Evolutionary conservation across 2,329 filamentous ascomycete genomes (phyloP).

Genomic region (Calonectria multiphialidica): DNA sequence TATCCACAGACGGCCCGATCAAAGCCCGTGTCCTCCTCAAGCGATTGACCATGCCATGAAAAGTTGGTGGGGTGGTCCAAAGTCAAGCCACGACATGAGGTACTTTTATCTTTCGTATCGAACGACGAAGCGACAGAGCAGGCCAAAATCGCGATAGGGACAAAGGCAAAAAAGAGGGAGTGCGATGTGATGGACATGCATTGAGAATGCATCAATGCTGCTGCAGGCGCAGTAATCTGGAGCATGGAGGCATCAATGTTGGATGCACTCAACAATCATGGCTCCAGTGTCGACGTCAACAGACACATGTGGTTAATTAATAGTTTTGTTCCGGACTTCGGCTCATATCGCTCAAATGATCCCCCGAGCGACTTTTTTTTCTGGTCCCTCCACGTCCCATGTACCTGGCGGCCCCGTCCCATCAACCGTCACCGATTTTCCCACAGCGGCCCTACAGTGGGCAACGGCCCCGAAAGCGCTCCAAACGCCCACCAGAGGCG

Average conservation of each 20-base stretch:
- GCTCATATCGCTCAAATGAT: conserved; percentile 31
- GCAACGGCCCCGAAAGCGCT: neutral
- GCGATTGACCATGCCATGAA: conserved; percentile 12
- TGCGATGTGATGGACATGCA: neutral
- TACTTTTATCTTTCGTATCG: conserved; percentile 22
- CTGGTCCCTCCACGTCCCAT: conserved; percentile 6
- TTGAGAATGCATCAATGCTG: neutral
- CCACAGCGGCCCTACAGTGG: conserved; percentile 13
- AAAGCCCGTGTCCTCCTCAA: conserved; percentile 4
- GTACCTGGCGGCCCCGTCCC: conserved; percentile 14
- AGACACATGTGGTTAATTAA: conserved; percentile 20
- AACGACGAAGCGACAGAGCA: neutral
- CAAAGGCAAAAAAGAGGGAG: neutral
- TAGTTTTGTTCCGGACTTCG: conserved; percentile 22
- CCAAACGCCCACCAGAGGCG: neutral
- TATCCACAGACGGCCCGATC: conserved; percentile 27
- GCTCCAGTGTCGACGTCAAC: conserved; percentile 13
- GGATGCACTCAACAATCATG: conserved; percentile 4
- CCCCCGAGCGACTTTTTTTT: conserved; percentile 29
- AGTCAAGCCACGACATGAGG: conserved; percentile 26
- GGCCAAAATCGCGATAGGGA: neutral
- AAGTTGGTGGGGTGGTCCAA: conserved; percentile 24
- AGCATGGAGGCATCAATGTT: neutral
- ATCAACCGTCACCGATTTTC: neutral
- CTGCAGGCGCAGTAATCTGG: neutral